These are phyloP conservation scores for Dichotomocladium elegans DNA, from an alignment of 371 early-diverging fungal genomes.

Conservation along the genomic window DNA sequence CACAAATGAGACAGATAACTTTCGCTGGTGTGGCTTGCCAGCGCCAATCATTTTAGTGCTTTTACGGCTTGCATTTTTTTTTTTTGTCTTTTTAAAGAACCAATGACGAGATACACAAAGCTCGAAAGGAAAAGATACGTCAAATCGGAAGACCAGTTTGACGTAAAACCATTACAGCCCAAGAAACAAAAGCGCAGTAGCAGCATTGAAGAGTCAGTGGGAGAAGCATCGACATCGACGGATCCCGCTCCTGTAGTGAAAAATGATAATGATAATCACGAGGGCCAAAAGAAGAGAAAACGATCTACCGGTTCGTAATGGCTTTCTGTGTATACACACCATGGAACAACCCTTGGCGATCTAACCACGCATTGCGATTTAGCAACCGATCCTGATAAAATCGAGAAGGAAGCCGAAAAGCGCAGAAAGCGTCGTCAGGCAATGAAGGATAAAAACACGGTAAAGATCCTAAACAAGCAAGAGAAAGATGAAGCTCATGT, in stretches of 20 bases:
- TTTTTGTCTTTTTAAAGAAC: neutral
- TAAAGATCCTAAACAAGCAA: constrained; percentile 8
- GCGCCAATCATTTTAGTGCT: too few relatives aligned
- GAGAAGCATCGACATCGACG: neutral
- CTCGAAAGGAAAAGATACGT: constrained; percentile 58
- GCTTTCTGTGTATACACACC: neutral
- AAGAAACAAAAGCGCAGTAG: constrained; percentile 18
- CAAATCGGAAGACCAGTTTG: constrained; percentile 49
- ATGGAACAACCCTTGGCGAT: too few relatives aligned
- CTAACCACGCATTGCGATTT: too few relatives aligned
- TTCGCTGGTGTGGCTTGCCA: too few relatives aligned
- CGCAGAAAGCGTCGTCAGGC: neutral
- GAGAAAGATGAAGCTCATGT: too few relatives aligned
- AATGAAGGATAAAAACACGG: constrained; percentile 28
- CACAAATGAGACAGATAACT: too few relatives aligned
- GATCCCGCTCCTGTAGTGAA: neutral
- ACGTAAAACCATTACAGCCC: constrained; percentile 50
- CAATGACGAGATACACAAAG: constrained; percentile 66
- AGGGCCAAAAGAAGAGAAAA: neutral
- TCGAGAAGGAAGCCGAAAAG: constrained; percentile 3
- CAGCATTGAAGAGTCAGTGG: neutral
- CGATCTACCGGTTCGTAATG: neutral
- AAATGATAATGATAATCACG: neutral
- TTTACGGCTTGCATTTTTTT: too few relatives aligned
- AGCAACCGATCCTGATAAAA: neutral